These are phyloP conservation scores for Favolaschia claudopus DNA, from an alignment of 768 basidiomycete species.

Conservation along the genomic window DNA sequence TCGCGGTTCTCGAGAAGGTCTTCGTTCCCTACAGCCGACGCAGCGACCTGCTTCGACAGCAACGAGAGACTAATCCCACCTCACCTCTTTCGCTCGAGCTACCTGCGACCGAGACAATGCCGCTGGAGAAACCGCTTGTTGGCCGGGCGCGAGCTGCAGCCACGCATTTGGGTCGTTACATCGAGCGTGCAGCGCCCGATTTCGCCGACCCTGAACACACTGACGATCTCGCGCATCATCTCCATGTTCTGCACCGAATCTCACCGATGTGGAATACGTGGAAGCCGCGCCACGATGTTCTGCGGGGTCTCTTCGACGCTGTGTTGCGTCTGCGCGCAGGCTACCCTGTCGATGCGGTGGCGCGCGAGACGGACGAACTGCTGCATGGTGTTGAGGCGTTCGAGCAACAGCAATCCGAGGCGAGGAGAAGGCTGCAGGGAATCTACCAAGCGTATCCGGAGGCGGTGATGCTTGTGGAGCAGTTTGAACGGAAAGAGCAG, in stretches of 20 bases:
- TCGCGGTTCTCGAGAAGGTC: conserved; percentile 81
- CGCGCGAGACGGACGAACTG: conserved; percentile 34
- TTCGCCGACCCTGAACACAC: conserved; percentile 22
- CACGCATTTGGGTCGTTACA: conserved; percentile 25
- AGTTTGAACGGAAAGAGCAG: conserved; percentile 23
- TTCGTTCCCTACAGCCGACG: conserved; percentile 65
- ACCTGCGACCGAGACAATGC: conserved; percentile 19
- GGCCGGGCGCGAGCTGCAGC: conserved; percentile 17
- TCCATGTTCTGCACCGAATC: conserved; percentile 68
- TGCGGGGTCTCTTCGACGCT: conserved; percentile 55
- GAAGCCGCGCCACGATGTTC: conserved; percentile 63
- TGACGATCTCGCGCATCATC: conserved; percentile 63
- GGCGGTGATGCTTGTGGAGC: conserved; percentile 38
- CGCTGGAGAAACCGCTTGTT: conserved; percentile 14
- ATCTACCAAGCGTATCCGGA: conserved; percentile 62
- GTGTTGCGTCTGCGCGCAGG: conserved; percentile 60
- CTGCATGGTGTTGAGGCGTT: conserved; percentile 28
- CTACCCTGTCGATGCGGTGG: conserved; percentile 46
- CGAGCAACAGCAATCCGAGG: conserved; percentile 28
- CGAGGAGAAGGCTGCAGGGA: conserved; percentile 49
- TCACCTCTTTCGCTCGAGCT: conserved; percentile 52
- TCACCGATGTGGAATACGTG: conserved; percentile 71
- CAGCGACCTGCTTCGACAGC: conserved; percentile 27
- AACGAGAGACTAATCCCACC: conserved; percentile 41
- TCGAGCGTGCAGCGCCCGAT: conserved; percentile 13